phyloP scores from a whole-genome alignment of 345 rosid genomes.

The Cardamine resedifolia region DNA sequence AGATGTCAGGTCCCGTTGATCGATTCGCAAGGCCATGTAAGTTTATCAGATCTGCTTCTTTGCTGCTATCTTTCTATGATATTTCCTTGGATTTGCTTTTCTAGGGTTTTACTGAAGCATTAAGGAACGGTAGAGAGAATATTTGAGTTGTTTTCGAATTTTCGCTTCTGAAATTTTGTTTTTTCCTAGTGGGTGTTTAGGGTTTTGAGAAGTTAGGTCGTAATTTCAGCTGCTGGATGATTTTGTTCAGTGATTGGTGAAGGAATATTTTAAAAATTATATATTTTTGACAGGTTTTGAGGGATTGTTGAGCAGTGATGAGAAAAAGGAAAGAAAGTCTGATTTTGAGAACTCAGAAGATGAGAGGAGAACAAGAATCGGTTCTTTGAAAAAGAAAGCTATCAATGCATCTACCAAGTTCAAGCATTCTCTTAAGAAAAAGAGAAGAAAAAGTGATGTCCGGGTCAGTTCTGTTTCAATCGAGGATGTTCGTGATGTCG shows the following conservation, averaged over 20 bases:
- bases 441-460: slow-evolving; percentile 81
- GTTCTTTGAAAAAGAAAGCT: slow-evolving; percentile 92
- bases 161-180: background rate
- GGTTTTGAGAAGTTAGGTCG: background rate
- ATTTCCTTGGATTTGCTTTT: background rate
- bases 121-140: background rate
- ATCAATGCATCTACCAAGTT: slow-evolving; percentile 85
- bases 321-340: slow-evolving; percentile 86
- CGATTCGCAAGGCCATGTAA: slow-evolving; percentile 94
- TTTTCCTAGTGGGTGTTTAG: slow-evolving; percentile 1
- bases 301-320: slow-evolving; percentile 86
- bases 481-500: slow-evolving; percentile 92
- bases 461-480: slow-evolving; percentile 97
- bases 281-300: slow-evolving; percentile 68
- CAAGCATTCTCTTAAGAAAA: slow-evolving; percentile 89
- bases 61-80: background rate
- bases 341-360: slow-evolving; percentile 99
- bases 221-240: background rate
- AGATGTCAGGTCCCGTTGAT: slow-evolving; percentile 96
- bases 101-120: slow-evolving; percentile 38
- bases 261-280: background rate
- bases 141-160: background rate
- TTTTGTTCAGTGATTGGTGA: slow-evolving; percentile 2
- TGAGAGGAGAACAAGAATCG: slow-evolving; percentile 92
- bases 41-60: slow-evolving; percentile 34